Base-by-base conservation (phyloP, 192 early-diverging fungal species). In the Gamsiella multidivaricata region DNA sequence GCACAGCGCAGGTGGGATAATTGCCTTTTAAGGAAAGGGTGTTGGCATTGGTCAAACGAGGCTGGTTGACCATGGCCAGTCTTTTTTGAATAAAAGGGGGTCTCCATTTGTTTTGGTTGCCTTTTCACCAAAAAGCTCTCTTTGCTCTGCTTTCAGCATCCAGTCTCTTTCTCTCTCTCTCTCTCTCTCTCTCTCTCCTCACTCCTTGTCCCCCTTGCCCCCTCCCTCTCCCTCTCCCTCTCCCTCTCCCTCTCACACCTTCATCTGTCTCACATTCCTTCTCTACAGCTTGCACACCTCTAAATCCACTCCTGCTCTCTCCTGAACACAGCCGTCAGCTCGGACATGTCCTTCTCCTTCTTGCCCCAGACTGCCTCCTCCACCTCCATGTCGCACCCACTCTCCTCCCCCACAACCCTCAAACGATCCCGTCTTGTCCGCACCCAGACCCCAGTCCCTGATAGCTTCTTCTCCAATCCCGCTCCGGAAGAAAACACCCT, bases 341-440 rank as follows among this genome's bases (percentile, higher is more conserved):
- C 22, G 45, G 45, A 12, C n/a, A 64, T 64, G 61, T 50, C 61
- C 20, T 66, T 54, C 42, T 45, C 52, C 20, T 47, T 56, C 53
- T 31, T 54, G 52, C 39, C 51, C 45, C 64, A 33, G n/a, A 17
- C 34, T 43, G 4, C 14, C 25, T 34, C 31, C 23, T 29, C 51
- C 33, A 41, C 23, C 52, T 56, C 31, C n/a, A 32, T 26, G 12
- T 18, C 36, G 3, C 31, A 11, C 10, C 37, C 20, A 50, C 33
- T 15, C 29, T 36, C 41, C 45, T 32, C 3, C n/a, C 15, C n/a
- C 23, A 32, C 0, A 28, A 39, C 49, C 61, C 45, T 26, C 14
- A 31, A 23, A 56, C 36, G 34, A 10, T 37, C 26, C 33, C 59
- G 59, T 34, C 51, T 70, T 42, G 39, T 36, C 18, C 51, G 51